A percentile compares a stretch with the other conserved stretches of the same genome.
phyloP scores from a whole-genome alignment of 805 yeast genomes.

The Tetrapisispora taiwanensis region DNA sequence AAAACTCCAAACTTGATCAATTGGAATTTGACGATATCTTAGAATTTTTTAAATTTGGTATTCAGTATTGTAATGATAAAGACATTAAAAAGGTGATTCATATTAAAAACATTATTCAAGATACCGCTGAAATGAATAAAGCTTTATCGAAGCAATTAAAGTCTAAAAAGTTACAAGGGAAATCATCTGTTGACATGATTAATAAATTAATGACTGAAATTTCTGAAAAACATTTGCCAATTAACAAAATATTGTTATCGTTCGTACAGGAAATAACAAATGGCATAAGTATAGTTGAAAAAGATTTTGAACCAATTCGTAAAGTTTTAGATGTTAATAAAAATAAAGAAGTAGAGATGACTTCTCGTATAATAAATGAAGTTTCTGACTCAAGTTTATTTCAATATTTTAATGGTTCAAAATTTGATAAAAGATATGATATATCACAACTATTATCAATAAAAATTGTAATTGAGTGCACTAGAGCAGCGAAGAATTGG shows the following conservation, averaged over 20 bases:
- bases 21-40: constrained; percentile 2
- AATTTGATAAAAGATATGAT: constrained; percentile 25
- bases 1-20: too few relatives aligned
- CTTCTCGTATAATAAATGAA: constrained; percentile 1
- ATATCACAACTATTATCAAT: constrained; percentile 22
- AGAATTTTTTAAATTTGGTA: constrained; percentile 14
- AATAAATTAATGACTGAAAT: constrained; percentile 3
- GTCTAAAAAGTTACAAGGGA: constrained; percentile 4
- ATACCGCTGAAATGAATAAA: constrained; percentile 10
- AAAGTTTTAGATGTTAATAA: constrained; percentile 8
- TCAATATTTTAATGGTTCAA: constrained; percentile 22
- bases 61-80: constrained; percentile 10
- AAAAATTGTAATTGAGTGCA: constrained; percentile 8
- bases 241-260: constrained; percentile 9
- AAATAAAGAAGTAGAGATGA: constrained; percentile 5
- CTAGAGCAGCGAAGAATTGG: constrained; percentile 11
- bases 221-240: constrained; percentile 15
- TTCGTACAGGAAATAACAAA: constrained; percentile 9
- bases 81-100: constrained; percentile 15
- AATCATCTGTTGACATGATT: constrained; percentile 9
- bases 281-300: constrained; percentile 7
- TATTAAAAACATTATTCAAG: constrained; percentile 11
- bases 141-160: constrained; percentile 9
- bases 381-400: constrained; percentile 6
- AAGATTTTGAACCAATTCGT: constrained; percentile 11